These are phyloP conservation scores for Alternaria tenuissima DNA, from an alignment of 2,329 filamentous ascomycete genomes.

Conservation along the genomic window DNA sequence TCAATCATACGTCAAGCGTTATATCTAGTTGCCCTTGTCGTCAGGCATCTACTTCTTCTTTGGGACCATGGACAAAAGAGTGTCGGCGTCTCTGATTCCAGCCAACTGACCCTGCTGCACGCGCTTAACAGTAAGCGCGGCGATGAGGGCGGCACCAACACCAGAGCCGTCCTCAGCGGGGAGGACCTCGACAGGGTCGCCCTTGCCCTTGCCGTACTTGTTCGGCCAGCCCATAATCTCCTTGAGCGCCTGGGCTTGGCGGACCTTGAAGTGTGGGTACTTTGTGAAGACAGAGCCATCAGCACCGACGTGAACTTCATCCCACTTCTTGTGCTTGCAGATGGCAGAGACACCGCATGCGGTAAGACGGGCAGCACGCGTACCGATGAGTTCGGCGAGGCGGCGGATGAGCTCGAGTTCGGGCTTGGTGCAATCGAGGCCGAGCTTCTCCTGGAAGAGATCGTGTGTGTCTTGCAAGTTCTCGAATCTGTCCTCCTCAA, in stretches of 20 bases:
- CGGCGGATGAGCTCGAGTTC: conserved; percentile 91
- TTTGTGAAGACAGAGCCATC: conserved; percentile 99
- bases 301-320: conserved; percentile 90
- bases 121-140: conserved; percentile 71
- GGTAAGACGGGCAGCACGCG: conserved; percentile 89
- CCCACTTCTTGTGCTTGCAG: conserved; percentile 92
- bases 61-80: conserved; percentile 50
- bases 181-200: conserved; percentile 81
- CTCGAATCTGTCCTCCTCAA: conserved; percentile 96
- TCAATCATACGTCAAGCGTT: not conserved
- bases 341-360: conserved; percentile 96
- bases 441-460: conserved; percentile 78
- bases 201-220: conserved; percentile 71
- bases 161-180: conserved; percentile 95
- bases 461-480: conserved; percentile 90
- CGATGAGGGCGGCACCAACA: conserved; percentile 96
- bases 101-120: conserved; percentile 66
- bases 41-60: conserved; percentile 13
- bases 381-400: conserved; percentile 92
- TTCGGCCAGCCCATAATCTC: conserved; percentile 96
- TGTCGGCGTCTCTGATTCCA: conserved; percentile 63
- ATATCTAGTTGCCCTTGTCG: conserved; percentile 5
- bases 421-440: conserved; percentile 72
- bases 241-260: conserved; percentile 85
- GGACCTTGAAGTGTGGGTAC: conserved; percentile 96